Conservation (phyloP, 2,329 filamentous ascomycete genomes). For the Apiospora arundinis region DNA sequence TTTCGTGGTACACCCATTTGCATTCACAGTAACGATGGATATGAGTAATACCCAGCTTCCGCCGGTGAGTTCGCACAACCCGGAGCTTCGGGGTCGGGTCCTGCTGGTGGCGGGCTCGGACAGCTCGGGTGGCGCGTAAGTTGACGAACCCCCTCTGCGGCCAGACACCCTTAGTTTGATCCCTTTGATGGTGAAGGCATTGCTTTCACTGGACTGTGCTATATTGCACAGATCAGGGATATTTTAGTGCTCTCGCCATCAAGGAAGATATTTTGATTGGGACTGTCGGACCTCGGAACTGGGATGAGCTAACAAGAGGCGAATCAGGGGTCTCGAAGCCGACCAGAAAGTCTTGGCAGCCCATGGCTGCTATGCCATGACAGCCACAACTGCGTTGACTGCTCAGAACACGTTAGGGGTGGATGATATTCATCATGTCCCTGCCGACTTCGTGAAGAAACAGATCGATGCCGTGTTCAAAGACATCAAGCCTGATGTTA, state of each 20-base stretch:
- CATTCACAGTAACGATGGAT: neutral
- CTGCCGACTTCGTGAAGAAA: constrained; percentile 78
- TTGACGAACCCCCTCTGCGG: constrained; percentile 32
- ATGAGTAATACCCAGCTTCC: neutral
- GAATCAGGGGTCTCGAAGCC: constrained; percentile 82
- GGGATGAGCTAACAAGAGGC: neutral
- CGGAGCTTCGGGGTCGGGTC: constrained; percentile 50
- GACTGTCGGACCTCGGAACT: neutral
- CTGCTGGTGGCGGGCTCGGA: constrained; percentile 77
- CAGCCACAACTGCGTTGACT: constrained; percentile 93
- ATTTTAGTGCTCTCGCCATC: too few species aligned
- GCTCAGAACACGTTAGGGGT: constrained; percentile 93
- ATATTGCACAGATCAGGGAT: too few species aligned
- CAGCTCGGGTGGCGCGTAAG: constrained; percentile 77
- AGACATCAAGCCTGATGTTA: constrained; percentile 86
- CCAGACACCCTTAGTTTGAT: neutral
- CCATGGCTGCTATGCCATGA: constrained; percentile 95
- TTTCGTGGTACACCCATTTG: neutral
- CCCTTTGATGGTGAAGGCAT: too few species aligned
- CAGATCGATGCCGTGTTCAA: constrained; percentile 85
- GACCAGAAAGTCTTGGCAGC: constrained; percentile 94
- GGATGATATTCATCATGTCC: constrained; percentile 78
- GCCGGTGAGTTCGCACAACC: constrained; percentile 17
- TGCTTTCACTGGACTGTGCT: too few species aligned
- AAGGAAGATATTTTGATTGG: neutral